Conservation (phyloP, 164 flowering plant species). For the Liquidambar formosana region DNA sequence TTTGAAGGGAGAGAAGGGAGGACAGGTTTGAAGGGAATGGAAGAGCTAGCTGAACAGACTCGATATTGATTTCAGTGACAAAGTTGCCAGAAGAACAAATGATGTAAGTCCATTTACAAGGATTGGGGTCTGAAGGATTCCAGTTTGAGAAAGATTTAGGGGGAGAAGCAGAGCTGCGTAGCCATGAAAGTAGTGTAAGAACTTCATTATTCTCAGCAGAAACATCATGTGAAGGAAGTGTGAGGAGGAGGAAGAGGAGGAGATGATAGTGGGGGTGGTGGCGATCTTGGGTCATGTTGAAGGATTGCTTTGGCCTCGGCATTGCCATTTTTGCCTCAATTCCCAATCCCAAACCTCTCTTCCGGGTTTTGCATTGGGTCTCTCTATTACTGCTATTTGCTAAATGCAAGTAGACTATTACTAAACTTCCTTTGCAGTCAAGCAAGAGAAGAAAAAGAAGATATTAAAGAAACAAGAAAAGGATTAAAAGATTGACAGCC, state of each 20-base stretch:
- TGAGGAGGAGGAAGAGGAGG: conserved; percentile 11
- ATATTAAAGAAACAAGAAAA: conserved; percentile 3
- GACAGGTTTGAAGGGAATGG: conserved; percentile 46
- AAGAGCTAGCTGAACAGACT: conserved; percentile 37
- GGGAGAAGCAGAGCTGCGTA: conserved; percentile 28
- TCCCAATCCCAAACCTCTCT: conserved; percentile 56
- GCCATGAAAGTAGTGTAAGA: conserved; percentile 49
- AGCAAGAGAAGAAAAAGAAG: conserved; percentile 27
- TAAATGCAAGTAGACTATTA: conserved; percentile 1
- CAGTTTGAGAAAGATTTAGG: conserved; percentile 36
- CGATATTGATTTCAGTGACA: conserved; percentile 46
- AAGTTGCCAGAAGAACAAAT: conserved; percentile 41
- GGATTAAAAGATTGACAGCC: conserved; percentile 5
- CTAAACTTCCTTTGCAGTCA: conserved; percentile 19
- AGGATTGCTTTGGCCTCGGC: conserved; percentile 44
- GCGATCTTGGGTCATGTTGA: conserved; percentile 5
- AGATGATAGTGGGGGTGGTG: not conserved
- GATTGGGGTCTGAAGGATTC: conserved; percentile 42
- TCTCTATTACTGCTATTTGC: conserved; percentile 24
- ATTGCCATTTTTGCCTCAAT: conserved; percentile 46
- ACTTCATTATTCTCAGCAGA: conserved; percentile 43
- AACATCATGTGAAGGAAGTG: conserved; percentile 3
- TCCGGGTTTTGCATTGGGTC: conserved; percentile 73
- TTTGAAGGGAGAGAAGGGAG: conserved; percentile 34
- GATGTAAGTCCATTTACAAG: conserved; percentile 65